Evolutionary conservation across 2,329 filamentous ascomycete species (phyloP).

Genomic region (Conoideocrella luteorostrata): DNA sequence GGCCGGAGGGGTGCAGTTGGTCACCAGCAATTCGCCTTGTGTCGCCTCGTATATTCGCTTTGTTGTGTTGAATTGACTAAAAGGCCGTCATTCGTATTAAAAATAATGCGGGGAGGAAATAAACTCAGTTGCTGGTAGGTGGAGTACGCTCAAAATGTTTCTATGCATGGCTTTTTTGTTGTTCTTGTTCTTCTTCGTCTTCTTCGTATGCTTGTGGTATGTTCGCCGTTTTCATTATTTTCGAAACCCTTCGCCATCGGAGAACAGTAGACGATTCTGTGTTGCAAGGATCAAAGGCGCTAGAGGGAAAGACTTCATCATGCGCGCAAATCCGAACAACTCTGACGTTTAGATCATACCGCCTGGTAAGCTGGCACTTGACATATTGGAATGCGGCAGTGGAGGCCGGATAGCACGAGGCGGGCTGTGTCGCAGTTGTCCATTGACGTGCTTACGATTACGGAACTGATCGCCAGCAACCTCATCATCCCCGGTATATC

Average conservation of each 20-base stretch:
- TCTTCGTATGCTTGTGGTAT: too few relatives aligned
- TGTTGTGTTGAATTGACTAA: background rate
- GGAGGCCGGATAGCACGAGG: slow-evolving; percentile 1
- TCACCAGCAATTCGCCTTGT: slow-evolving; percentile 1
- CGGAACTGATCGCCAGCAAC: background rate
- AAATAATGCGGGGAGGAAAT: too few relatives aligned
- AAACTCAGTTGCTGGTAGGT: too few relatives aligned
- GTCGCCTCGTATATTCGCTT: slow-evolving; percentile 2
- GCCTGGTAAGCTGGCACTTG: slow-evolving; percentile 30
- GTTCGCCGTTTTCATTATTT: too few relatives aligned
- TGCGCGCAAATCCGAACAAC: too few relatives aligned
- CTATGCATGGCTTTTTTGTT: too few relatives aligned
- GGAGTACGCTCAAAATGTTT: too few relatives aligned
- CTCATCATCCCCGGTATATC: slow-evolving; percentile 4
- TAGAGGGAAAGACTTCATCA: too few relatives aligned
- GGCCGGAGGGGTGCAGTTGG: background rate
- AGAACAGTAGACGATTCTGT: too few relatives aligned
- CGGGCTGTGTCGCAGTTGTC: slow-evolving; percentile 4
- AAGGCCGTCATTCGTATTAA: slow-evolving; percentile 10
- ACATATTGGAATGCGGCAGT: slow-evolving; percentile 16
- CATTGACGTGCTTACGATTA: background rate
- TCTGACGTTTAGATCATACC: slow-evolving; percentile 45
- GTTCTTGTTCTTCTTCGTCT: background rate
- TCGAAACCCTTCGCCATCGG: too few relatives aligned
- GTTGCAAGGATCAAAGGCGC: too few relatives aligned